Evolutionary conservation across 2,329 filamentous ascomycete species (phyloP).

Genomic region (Rutstroemia sp.): DNA sequence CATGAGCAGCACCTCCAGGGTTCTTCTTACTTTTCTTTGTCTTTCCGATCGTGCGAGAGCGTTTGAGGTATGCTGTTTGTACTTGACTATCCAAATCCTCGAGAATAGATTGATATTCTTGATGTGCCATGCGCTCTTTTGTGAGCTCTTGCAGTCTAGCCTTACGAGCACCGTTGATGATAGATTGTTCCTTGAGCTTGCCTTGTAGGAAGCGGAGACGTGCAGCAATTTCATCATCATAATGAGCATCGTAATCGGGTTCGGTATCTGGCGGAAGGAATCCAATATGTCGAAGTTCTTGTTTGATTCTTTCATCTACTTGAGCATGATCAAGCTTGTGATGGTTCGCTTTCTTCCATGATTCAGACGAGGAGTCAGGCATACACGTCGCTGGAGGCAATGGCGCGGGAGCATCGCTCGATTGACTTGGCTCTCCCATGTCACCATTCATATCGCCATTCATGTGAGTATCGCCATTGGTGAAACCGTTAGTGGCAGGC

Average conservation of each 20-base stretch:
- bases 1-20: slow-evolving; percentile 62
- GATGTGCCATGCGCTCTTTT: slow-evolving; percentile 87
- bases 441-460: slow-evolving; percentile 38
- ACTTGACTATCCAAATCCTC: slow-evolving; percentile 95
- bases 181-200: slow-evolving; percentile 73
- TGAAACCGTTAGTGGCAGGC: slow-evolving; percentile 43
- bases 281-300: slow-evolving; percentile 85
- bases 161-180: slow-evolving; percentile 87
- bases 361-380: slow-evolving; percentile 65
- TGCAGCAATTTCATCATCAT: slow-evolving; percentile 89
- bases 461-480: slow-evolving; percentile 40
- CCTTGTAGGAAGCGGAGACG: slow-evolving; percentile 79
- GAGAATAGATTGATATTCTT: slow-evolving; percentile 94
- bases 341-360: slow-evolving; percentile 71
- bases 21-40: slow-evolving; percentile 82
- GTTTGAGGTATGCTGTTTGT: slow-evolving; percentile 90
- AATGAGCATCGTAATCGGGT: slow-evolving; percentile 81
- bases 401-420: slow-evolving; percentile 25
- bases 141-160: slow-evolving; percentile 78
- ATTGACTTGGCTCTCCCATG: slow-evolving; percentile 20
- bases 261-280: slow-evolving; percentile 63
- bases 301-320: slow-evolving; percentile 84
- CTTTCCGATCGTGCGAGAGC: slow-evolving; percentile 89
- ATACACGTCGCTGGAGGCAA: slow-evolving; percentile 69
- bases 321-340: slow-evolving; percentile 76